Base-by-base conservation (phyloP, 768 basidiomycete genomes). In the Royoungia palumana region DNA sequence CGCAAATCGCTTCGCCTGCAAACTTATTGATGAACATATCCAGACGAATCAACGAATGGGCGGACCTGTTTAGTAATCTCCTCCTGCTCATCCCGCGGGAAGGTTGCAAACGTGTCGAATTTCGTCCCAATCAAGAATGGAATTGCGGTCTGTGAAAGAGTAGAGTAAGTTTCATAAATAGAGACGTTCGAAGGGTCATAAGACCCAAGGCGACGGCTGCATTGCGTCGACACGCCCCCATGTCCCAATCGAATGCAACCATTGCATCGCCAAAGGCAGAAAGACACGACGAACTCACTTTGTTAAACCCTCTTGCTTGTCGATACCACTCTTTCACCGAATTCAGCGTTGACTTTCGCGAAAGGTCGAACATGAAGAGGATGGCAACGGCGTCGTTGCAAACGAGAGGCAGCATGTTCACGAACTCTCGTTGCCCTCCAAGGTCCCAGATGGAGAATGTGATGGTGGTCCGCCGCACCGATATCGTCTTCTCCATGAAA, bases 401-500 rank as follows among this genome's bases (percentile, higher is more conserved):
- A 56, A 97, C 95, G 37, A 98, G 81, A 16, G 95, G 95, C 30
- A 97, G 75, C 94, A 98, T 97, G 72, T 95, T 95, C 58, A 99
- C 96, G 70, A 99, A 99, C 70, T 99, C 96, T 45, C 95, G 80
- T 68, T 99, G 95, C 41, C 92, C 94, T 56, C 94, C 94, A 49
- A 96, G 75, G 76, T 96, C 94, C 94, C 96, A 99, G 70, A 98
- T 96, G 56, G 94, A 97, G 75, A 99, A 98, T 3, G 95, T 97
- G 70, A 99, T 98, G 47, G 95, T 96, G 50, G 96, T 98, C 69
- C 94, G 87, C 59, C 96, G 85, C 58, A 99, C 95, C 47, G 90
- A 89, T 62, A 99, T 97, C 14, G 95, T 96, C 78, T 99, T 99
- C 77, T 99, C 95, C 96, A 98, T 98, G 71, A 98, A 98, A 72